phyloP scores from a whole-genome alignment of 108 stramenopile genomes.

The Pseudonitzschia multistriata region DNA sequence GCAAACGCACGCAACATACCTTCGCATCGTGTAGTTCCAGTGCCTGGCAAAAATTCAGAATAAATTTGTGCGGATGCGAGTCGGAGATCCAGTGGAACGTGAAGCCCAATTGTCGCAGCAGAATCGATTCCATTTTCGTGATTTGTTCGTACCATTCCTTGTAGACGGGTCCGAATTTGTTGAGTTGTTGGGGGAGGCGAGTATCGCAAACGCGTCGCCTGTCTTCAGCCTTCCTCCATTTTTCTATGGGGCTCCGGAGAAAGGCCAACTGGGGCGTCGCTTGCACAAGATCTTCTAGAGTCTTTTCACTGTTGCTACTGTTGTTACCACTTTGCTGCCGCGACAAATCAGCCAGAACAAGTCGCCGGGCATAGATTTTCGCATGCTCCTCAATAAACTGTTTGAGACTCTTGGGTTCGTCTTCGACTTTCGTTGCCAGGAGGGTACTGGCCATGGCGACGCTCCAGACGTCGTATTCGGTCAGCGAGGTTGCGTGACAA shows the following conservation, averaged over 20 bases:
- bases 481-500: slow-evolving; percentile 60
- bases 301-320: slow-evolving; percentile 19
- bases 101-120: slow-evolving; percentile 74
- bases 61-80: slow-evolving; percentile 75
- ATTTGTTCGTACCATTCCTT: slow-evolving; percentile 61
- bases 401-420: slow-evolving; percentile 43
- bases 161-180: slow-evolving; percentile 54
- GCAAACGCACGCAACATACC: neutral
- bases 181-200: neutral
- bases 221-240: neutral
- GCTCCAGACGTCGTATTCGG: slow-evolving; percentile 64
- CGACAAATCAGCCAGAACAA: slow-evolving; percentile 35
- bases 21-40: slow-evolving; percentile 8
- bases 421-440: slow-evolving; percentile 69
- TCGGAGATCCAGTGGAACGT: slow-evolving; percentile 84
- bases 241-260: neutral
- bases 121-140: slow-evolving; percentile 46
- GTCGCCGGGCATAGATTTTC: slow-evolving; percentile 61
- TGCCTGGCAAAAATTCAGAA: slow-evolving; percentile 53
- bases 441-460: slow-evolving; percentile 62
- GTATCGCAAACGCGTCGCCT: neutral
- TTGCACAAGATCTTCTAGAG: neutral
- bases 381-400: slow-evolving; percentile 54
- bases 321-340: neutral
- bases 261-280: neutral